A percentile compares a stretch with the other conserved stretches of the same genome.
Conservation (phyloP, 257 asterid species). For the Haberlea rhodopensis region DNA sequence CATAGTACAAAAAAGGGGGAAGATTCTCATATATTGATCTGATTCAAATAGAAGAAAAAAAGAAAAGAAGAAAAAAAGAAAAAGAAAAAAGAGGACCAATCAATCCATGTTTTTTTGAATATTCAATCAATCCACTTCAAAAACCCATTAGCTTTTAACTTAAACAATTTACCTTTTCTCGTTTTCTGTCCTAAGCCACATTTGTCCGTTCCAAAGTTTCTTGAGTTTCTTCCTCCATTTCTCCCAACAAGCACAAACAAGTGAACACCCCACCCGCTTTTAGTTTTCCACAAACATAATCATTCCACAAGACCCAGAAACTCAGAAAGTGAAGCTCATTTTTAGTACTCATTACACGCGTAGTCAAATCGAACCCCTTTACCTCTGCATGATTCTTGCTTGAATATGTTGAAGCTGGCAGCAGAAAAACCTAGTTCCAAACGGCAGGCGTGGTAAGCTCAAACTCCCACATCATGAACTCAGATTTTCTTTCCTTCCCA, state of each 20-base stretch:
- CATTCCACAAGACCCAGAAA: conserved; percentile 40
- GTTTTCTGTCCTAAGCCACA: conserved; percentile 41
- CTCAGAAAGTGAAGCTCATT: conserved; percentile 34
- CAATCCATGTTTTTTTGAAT: no score
- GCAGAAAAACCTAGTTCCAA: conserved; percentile 62
- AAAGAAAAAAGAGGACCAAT: conserved; percentile 24
- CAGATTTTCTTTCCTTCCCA: not conserved
- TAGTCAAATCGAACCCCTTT: conserved; percentile 23
- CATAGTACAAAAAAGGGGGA: conserved; percentile 21
- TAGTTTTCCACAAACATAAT: conserved; percentile 44
- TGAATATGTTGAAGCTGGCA: conserved; percentile 43
- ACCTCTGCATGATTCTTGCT: conserved; percentile 45
- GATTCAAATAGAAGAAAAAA: conserved; percentile 19
- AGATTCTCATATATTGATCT: conserved; percentile 42
- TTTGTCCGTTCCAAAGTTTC: conserved; percentile 29
- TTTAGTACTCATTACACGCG: conserved; percentile 1
- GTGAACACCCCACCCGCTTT: conserved; percentile 24
- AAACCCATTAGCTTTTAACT: conserved; percentile 24
- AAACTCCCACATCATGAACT: not conserved
- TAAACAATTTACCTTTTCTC: conserved; percentile 31
- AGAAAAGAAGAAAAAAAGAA: no score
- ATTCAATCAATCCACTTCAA: conserved; percentile 38
- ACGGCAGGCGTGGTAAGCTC: conserved; percentile 91
- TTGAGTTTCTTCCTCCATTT: not conserved
- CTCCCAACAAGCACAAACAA: conserved; percentile 24